Evolutionary conservation across 768 basidiomycete species (phyloP).

Genomic region (Filobasidium floriforme): DNA sequence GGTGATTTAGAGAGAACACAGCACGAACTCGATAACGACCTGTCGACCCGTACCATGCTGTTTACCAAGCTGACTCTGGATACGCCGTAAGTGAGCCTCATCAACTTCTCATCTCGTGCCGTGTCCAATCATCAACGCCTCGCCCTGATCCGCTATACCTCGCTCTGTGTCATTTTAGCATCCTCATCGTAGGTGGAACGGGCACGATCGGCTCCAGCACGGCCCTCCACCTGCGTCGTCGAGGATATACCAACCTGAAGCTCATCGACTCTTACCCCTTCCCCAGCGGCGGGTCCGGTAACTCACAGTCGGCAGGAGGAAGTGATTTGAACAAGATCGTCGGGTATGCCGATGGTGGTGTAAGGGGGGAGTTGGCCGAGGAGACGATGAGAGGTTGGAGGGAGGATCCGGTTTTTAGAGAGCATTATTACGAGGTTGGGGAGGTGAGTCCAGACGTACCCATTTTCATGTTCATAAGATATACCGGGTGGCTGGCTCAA

Average conservation of each 20-base stretch:
- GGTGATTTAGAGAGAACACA: no score
- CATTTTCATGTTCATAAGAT: no score
- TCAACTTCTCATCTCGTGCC: no score
- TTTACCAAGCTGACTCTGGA: no score
- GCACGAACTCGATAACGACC: no score
- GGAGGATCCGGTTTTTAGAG: slow-evolving; percentile 35
- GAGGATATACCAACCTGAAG: slow-evolving; percentile 37
- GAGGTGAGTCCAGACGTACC: slow-evolving; percentile 36
- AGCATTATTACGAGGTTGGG: slow-evolving; percentile 35
- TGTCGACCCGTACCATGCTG: no score
- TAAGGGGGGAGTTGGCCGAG: slow-evolving; percentile 24
- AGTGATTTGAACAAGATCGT: slow-evolving; percentile 43
- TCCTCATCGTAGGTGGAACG: slow-evolving; percentile 36
- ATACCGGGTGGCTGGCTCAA: no score
- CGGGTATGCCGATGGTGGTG: slow-evolving; percentile 6
- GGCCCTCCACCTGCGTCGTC: slow-evolving; percentile 37
- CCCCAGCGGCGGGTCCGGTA: slow-evolving; percentile 30
- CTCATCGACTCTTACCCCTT: slow-evolving; percentile 34
- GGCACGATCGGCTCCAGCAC: slow-evolving; percentile 43
- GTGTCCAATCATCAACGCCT: no score
- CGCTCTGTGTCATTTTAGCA: slow-evolving; percentile 6
- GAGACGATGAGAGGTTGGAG: slow-evolving; percentile 39
- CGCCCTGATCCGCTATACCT: no score
- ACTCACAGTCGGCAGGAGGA: slow-evolving; percentile 23
- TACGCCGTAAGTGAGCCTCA: no score